Percentiles rank a stretch among this genome's conserved stretches.
Conservation (phyloP, 1,284 basidiomycete genomes). For the Ganoderma boninense region DNA sequence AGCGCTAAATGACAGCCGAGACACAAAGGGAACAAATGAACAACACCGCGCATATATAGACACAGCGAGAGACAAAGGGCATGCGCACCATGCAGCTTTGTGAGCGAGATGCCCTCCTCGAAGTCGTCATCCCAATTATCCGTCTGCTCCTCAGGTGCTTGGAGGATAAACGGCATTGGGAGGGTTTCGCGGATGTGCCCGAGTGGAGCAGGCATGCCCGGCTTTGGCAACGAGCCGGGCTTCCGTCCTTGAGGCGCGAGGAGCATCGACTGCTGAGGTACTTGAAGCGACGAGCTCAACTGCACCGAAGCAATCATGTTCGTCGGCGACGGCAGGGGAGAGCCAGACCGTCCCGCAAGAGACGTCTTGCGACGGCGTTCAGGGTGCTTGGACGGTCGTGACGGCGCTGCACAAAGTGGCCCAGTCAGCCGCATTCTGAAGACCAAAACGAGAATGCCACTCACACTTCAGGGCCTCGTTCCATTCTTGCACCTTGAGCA, state of each 20-base stretch:
- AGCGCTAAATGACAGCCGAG: slow-evolving; percentile 52
- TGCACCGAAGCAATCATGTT: slow-evolving; percentile 40
- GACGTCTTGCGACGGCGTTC: slow-evolving; percentile 46
- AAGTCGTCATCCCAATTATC: slow-evolving; percentile 99
- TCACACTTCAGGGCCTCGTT: slow-evolving; percentile 94
- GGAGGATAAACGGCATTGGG: slow-evolving; percentile 53
- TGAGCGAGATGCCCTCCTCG: slow-evolving; percentile 89
- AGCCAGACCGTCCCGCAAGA: slow-evolving; percentile 37
- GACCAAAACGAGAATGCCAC: slow-evolving; percentile 36
- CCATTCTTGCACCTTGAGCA: slow-evolving; percentile 97
- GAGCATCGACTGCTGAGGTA: slow-evolving; percentile 30
- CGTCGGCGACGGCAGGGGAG: slow-evolving; percentile 40
- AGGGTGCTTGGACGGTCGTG: slow-evolving; percentile 69
- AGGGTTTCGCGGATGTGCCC: slow-evolving; percentile 42
- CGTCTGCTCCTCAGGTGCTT: slow-evolving; percentile 81
- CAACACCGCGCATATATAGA: neutral
- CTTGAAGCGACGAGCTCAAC: slow-evolving; percentile 35
- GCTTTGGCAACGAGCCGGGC: slow-evolving; percentile 35
- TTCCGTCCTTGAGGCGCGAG: slow-evolving; percentile 29
- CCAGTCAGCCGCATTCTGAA: slow-evolving; percentile 19
- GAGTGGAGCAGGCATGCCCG: slow-evolving; percentile 29
- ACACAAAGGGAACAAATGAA: neutral
- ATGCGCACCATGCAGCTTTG: slow-evolving; percentile 77
- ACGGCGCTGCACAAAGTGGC: slow-evolving; percentile 36
- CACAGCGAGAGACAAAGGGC: neutral